Percentiles rank a stretch among this genome's conserved stretches.
phyloP scores from a whole-genome alignment of 2,329 filamentous ascomycete genomes.

The Colletotrichum spaethianum region DNA sequence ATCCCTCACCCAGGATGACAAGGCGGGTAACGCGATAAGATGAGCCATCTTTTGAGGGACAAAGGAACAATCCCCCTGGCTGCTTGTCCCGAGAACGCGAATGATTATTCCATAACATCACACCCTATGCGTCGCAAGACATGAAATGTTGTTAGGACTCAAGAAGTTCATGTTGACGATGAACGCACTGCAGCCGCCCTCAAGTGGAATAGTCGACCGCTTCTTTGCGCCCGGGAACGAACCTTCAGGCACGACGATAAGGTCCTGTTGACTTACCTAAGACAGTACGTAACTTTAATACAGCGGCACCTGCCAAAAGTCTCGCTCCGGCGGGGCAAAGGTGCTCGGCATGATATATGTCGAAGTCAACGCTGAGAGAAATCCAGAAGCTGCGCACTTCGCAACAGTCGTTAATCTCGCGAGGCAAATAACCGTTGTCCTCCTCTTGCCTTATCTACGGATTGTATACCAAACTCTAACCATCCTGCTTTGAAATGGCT shows the following conservation, averaged over 20 bases:
- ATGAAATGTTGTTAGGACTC: neutral
- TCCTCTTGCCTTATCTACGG: neutral
- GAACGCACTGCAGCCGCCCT: neutral
- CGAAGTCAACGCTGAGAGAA: neutral
- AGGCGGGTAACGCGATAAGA: neutral
- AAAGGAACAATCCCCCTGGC: too few relatives aligned
- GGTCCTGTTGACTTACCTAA: constrained; percentile 9
- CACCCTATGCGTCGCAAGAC: neutral
- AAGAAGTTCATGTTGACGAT: neutral
- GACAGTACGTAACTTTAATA: constrained; percentile 23
- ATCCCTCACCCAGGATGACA: neutral
- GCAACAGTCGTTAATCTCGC: neutral
- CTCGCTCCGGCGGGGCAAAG: constrained; percentile 14
- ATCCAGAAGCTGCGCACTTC: neutral
- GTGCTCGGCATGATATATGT: neutral
- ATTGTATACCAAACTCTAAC: neutral
- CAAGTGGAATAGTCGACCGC: neutral
- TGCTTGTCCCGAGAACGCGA: neutral
- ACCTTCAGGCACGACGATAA: neutral
- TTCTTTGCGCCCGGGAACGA: neutral
- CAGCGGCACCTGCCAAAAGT: neutral
- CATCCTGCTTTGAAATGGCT: constrained; percentile 16
- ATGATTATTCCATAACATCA: neutral
- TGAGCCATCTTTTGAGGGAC: neutral
- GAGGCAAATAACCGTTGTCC: neutral